Evolutionary conservation across 1,284 basidiomycete species (phyloP), one percentile per base, ranked within the genome.

Genomic region (Cryptococcus hybrid): DNA sequence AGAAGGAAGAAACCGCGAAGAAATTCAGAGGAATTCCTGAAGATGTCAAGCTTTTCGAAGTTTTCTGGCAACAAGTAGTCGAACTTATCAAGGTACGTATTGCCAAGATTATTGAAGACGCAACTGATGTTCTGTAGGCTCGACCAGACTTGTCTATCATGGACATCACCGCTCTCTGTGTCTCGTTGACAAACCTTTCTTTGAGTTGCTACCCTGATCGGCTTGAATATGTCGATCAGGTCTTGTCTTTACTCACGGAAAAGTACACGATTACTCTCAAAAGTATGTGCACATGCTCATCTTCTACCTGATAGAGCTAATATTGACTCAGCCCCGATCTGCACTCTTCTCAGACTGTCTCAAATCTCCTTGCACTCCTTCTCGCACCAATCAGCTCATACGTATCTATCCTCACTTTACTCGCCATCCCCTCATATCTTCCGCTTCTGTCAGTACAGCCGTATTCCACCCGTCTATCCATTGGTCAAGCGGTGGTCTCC

Each of bases 1-100:
- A 64, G 57, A 52, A 56, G 40, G 57, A 58, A 38, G 63, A 65
- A 15, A 53, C 58, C 7, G 60, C 64, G 35, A 70, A 71, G 57
- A 78, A 77, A 75, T 96, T 93, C 80, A 82, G 93, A 71, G 94
- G 94, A 35, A 87, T 97, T 50, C 93, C 94, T 5, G 89, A 92
- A 75, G 84, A 95, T 65, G 92, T 94, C 38, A 88, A 87, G 69
- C 77, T 97, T 54, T 97, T 97, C 63, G 94, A 97, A 74, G 91
- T 97, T 9, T 97, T 97, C 77, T 97, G 93, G 94, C 87, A 90
- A 64, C 94, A 97, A 75, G 90, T 97, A n/a, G 92, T 96, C 7
- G 88, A 94, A 72, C 84, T 97, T 39, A 93, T 97, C 81, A 93
- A 93, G 84, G 92, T 90, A 54, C 50, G 74, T 61, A 56, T 46